Conservation (phyloP, 768 basidiomycete species). For the Leccinellum luteum region DNA sequence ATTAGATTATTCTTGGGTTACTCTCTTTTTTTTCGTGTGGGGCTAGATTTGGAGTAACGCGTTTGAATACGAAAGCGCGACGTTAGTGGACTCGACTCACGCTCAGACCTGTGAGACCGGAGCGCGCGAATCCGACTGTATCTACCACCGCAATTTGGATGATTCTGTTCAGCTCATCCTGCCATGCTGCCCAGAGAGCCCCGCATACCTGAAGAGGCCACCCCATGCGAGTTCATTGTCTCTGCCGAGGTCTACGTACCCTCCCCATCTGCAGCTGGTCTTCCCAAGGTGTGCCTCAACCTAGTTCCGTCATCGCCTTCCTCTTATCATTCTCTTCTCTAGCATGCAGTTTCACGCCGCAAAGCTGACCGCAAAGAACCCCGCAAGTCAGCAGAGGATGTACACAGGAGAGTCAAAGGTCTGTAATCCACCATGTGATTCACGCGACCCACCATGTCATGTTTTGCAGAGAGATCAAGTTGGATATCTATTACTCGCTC, state of each 20-base stretch:
- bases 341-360: constrained; percentile 50
- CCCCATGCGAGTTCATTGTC: constrained; percentile 53
- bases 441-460: constrained; percentile 1
- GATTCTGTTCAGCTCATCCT: not conserved
- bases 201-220: constrained; percentile 3
- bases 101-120: not conserved
- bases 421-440: constrained; percentile 6
- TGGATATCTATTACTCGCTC: constrained; percentile 63
- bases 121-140: not conserved
- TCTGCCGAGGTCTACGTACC: constrained; percentile 64
- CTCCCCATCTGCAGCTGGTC: constrained; percentile 42
- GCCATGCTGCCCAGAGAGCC: constrained; percentile 15
- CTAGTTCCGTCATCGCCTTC: not conserved
- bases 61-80: constrained; percentile 1
- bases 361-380: constrained; percentile 52
- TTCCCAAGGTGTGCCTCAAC: constrained; percentile 53
- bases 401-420: constrained; percentile 61
- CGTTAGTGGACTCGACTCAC: not conserved
- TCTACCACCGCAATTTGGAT: not conserved
- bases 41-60: constrained; percentile 2
- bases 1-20: constrained; percentile 11
- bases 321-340: constrained; percentile 13
- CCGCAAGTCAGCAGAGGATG: constrained; percentile 41
- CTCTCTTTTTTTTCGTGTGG: constrained; percentile 1
- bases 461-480: constrained; percentile 60